Conservation (phyloP, 441 rosid genomes). For the Metrosideros polymorpha region DNA sequence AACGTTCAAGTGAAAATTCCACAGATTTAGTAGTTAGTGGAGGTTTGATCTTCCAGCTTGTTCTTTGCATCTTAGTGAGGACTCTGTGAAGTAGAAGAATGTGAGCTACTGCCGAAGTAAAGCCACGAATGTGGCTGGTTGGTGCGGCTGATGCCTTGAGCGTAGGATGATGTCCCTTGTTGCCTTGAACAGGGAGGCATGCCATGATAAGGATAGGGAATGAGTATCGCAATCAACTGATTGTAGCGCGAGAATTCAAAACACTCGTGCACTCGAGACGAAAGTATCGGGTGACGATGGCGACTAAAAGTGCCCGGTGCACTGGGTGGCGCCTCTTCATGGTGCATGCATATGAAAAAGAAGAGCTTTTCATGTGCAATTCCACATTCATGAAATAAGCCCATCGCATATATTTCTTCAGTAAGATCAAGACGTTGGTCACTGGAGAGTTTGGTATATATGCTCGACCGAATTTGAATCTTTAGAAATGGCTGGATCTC, state of each 20-base stretch:
- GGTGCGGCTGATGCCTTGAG: background rate
- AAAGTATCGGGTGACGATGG: background rate
- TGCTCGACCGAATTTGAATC: too few species aligned
- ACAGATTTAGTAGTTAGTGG: background rate
- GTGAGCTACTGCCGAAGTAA: background rate
- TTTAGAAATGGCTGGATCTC: too few species aligned
- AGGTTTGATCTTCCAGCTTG: background rate
- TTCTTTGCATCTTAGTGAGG: background rate
- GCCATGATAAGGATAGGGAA: background rate
- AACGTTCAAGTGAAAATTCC: background rate
- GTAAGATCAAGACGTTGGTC: background rate
- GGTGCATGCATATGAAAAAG: background rate
- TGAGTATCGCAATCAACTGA: background rate
- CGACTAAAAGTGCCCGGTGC: background rate
- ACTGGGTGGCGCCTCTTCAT: background rate
- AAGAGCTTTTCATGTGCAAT: background rate
- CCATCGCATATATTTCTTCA: background rate
- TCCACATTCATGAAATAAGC: background rate
- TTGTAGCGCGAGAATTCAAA: background rate
- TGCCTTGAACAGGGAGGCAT: background rate
- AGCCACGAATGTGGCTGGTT: background rate
- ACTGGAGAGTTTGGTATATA: too few species aligned
- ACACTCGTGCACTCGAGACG: background rate
- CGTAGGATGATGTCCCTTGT: background rate
- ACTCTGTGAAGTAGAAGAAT: background rate